Evolutionary conservation across 2,329 filamentous ascomycete genomes (phyloP), one percentile per base, ranked within the genome.

Genomic region (Anthostomella pinea): DNA sequence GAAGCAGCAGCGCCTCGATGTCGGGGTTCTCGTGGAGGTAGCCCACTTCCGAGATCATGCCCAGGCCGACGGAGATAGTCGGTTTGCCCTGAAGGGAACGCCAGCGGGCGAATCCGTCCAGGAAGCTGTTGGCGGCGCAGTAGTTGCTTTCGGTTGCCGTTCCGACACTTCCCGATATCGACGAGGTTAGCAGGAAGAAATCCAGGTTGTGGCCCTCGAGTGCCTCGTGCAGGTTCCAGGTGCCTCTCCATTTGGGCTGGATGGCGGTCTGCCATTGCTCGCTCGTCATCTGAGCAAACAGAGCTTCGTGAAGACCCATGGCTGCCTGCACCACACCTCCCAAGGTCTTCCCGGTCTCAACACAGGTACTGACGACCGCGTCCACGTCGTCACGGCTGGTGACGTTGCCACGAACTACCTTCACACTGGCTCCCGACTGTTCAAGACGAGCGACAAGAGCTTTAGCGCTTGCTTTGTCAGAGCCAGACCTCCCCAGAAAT

Each of bases 301-400:
- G 30, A 6, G 46, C 47, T 15, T 61, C 59, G 11, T 48, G 24
- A 0, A 60, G 38, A 1, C 46, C 57, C 57, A 64, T 62, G 2
- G 60, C 58, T 4, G 56, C 58, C n/a, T 65, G 59, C 3, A 64
- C 38, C 2, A 63, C 52, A 15, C 62, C 61, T 6, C 54, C 49
- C 2, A 64, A 36, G 0, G n/a, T n/a, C n/a, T 39, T 34, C 2
- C 28, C 19, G 2, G 10, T 21, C 4, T 6, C 13, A 1, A 20
- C 3, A 8, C 33, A 42, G 3, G 27, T 20, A 2, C 7, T 2
- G 3, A 49, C 39, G 1, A 29, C 21, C 2, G 16, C 33, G 8
- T 17, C 10, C 0, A 46, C 40, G 28, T 44, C 45, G 2, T 18
- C 28, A 3, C 18, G 9, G 2, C 17, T 28, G 4, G 3, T 21